phyloP scores from a whole-genome alignment of 106 monocot species.

The Xerophyta viscosa region DNA sequence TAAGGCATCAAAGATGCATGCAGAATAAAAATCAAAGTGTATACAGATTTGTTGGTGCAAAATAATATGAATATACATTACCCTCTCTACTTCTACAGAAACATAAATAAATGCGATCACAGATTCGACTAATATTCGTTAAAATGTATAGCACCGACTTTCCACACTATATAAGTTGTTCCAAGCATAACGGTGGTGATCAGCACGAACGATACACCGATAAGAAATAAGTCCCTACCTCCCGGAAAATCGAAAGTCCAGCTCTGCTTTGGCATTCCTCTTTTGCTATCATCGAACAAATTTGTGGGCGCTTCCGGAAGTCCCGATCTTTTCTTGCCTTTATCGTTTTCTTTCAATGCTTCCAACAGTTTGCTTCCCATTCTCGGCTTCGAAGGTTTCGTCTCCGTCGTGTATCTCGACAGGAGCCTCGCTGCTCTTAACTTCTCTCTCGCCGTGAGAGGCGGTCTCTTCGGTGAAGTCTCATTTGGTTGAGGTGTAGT shows the following conservation, averaged over 20 bases:
- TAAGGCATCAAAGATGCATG: too few relatives aligned
- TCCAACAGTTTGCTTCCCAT: constrained; percentile 63
- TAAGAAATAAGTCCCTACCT: constrained; percentile 44
- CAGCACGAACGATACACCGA: constrained; percentile 58
- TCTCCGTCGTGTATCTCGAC: constrained; percentile 49
- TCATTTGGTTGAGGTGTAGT: background rate
- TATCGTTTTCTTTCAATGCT: constrained; percentile 32
- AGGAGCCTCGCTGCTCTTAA: constrained; percentile 74
- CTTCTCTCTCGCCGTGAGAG: constrained; percentile 71
- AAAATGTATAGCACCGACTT: constrained; percentile 79
- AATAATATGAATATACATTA: too few relatives aligned
- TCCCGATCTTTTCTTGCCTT: constrained; percentile 46
- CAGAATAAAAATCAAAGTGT: too few relatives aligned
- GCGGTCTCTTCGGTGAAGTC: constrained; percentile 22
- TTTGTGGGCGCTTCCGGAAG: constrained; percentile 80
- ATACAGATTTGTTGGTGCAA: too few relatives aligned
- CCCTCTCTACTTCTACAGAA: too few relatives aligned
- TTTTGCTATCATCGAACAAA: constrained; percentile 70
- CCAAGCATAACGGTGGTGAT: constrained; percentile 77
- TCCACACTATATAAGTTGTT: constrained; percentile 85
- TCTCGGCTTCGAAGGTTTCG: constrained; percentile 29
- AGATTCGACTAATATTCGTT: constrained; percentile 43
- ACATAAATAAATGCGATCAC: too few relatives aligned
- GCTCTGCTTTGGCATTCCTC: constrained; percentile 48
- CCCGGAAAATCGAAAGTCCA: constrained; percentile 52